phyloP scores from a whole-genome alignment of 108 stramenopile species.

The Cyclotella atomus region DNA sequence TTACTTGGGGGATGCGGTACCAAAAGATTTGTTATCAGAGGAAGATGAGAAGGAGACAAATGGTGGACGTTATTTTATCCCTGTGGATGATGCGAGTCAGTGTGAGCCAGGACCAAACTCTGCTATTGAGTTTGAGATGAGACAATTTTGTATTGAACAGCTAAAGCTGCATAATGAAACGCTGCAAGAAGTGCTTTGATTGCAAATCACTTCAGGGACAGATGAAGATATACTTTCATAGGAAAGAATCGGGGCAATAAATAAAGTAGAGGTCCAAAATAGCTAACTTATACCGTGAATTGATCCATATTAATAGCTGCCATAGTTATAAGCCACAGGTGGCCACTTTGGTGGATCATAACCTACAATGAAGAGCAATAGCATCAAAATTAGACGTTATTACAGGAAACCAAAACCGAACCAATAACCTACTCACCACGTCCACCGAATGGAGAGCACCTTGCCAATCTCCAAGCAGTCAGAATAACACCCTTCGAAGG shows the following conservation, averaged over 20 bases:
- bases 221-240: not conserved
- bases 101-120: constrained; percentile 56
- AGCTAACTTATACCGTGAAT: not conserved
- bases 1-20: constrained; percentile 56
- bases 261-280: too few species aligned
- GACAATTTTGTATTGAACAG: constrained; percentile 52
- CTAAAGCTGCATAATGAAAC: constrained; percentile 40
- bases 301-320: constrained; percentile 60
- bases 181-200: constrained; percentile 38
- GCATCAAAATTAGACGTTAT: not conserved
- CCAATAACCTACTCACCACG: constrained; percentile 16
- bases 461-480: constrained; percentile 78
- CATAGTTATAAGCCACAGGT: constrained; percentile 72
- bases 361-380: constrained; percentile 31
- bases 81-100: constrained; percentile 26
- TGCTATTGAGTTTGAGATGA: constrained; percentile 41
- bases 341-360: constrained; percentile 92
- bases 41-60: not conserved
- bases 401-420: too few species aligned
- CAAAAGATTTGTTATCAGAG: constrained; percentile 42
- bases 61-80: constrained; percentile 25
- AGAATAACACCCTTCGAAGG: constrained; percentile 76
- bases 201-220: not conserved
- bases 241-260: not conserved
- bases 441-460: constrained; percentile 88